Base-by-base conservation (phyloP, 2,329 filamentous ascomycete genomes). In the Thyridium curvatum region DNA sequence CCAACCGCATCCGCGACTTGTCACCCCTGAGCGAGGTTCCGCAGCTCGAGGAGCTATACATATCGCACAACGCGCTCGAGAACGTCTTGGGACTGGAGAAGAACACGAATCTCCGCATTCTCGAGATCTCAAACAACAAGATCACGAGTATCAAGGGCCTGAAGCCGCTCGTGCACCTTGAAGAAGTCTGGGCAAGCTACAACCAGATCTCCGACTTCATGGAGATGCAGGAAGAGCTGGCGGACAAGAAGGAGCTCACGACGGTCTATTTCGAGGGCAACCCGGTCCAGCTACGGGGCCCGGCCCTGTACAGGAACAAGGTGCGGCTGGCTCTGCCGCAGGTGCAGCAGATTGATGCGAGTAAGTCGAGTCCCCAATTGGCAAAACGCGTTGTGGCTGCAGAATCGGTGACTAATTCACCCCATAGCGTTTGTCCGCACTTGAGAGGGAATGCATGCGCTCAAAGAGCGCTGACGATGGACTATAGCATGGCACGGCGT, bases 251-350 rank as follows among this genome's bases (percentile, higher is more conserved):
- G 55, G 68, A 82, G 30, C 64, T 97, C 50, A 79, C 82, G 43
- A 96, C 93, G 1, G 91, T 98, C 10, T 98, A 98, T 59, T 94
- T 98, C 48, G 93, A 98, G 58, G 90, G 89, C 2, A 96, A 94
- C 53, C 91, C 90, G 18, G 61, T 98, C 51, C 93, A 98, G 65
- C 71, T 80, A 44, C 75, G 74, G 39, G 79, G 77, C 4, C 85
- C 86, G n/a, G 86, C 86, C 1, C 64, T 96, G 44, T 98, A 98
- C 63, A 73, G 93, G 54, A 97, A 96, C 65, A 98, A 98, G 66
- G 80, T 98, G 32, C 76, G 84, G 42, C 65, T 98, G 59, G 85
- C 89, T 28, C 62, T 98, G 61, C 93, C 93, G 41, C 84, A 93
- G 60, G 69, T 98, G 38, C 77, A 77, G 58, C 90, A 98, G 69